Evolutionary conservation across 2,329 filamentous ascomycete species (phyloP).

Genomic region (Aspergillus melleus): DNA sequence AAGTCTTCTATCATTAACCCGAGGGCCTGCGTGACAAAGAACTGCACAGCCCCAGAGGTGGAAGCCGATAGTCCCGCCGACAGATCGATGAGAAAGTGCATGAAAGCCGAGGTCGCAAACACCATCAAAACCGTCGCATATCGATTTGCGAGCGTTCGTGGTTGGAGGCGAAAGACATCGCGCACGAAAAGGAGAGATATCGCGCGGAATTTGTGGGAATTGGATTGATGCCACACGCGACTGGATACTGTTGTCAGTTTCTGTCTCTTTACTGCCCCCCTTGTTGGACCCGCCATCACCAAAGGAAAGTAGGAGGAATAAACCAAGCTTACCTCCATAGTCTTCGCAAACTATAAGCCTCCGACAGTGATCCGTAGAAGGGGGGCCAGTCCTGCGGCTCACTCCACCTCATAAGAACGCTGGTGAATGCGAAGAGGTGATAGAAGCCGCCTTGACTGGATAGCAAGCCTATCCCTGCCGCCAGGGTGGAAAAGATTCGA

Average conservation of each 20-base stretch:
- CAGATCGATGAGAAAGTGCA: slow-evolving; percentile 8
- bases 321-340: slow-evolving; percentile 6
- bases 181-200: not conserved
- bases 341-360: slow-evolving; percentile 6
- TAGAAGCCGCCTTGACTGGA: slow-evolving; percentile 3
- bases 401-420: not conserved
- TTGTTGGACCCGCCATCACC: too few relatives aligned
- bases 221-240: slow-evolving; percentile 10
- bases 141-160: not conserved
- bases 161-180: not conserved
- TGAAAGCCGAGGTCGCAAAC: slow-evolving; percentile 5
- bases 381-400: slow-evolving; percentile 6
- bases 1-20: slow-evolving; percentile 4
- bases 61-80: slow-evolving; percentile 2
- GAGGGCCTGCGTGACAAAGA: slow-evolving; percentile 4
- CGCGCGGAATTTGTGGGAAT: slow-evolving; percentile 6
- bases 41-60: slow-evolving; percentile 1
- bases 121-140: slow-evolving; percentile 1
- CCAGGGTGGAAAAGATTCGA: not conserved
- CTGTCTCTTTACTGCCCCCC: not conserved
- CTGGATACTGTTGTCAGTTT: not conserved
- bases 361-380: slow-evolving; percentile 5
- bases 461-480: not conserved
- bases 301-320: not conserved
- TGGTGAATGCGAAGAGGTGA: not conserved